phyloP scores from a whole-genome alignment of 1,139 yeast species.

The Taphrina confusa region DNA sequence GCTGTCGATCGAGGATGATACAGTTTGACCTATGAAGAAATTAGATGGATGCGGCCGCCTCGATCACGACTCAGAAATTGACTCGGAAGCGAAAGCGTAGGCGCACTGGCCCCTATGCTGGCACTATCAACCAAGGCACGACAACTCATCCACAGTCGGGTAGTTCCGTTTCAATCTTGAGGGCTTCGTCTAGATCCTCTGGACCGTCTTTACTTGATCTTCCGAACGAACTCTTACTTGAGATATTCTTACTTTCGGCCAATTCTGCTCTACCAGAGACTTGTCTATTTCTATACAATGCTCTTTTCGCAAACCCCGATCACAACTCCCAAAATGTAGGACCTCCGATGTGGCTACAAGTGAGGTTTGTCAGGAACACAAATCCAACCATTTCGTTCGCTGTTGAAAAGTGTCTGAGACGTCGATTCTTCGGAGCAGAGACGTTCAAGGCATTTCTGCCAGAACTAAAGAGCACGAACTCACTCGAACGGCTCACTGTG shows the following conservation, averaged over 20 bases:
- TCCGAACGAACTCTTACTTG: conserved; percentile 10
- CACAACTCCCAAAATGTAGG: not conserved
- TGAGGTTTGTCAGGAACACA: conserved; percentile 3
- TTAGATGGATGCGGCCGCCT: no score
- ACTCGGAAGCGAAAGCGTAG: no score
- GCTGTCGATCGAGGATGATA: no score
- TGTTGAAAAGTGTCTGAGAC: conserved; percentile 21
- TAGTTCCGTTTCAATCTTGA: no score
- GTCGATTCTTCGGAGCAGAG: conserved; percentile 21
- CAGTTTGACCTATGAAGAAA: no score
- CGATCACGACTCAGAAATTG: no score
- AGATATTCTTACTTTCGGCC: conserved; percentile 19
- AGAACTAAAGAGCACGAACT: not conserved
- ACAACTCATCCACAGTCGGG: no score
- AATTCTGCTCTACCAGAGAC: conserved; percentile 24
- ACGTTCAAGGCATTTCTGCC: conserved; percentile 14
- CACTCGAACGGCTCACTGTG: conserved; percentile 3
- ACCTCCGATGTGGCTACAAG: conserved; percentile 30
- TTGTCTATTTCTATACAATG: conserved; percentile 1
- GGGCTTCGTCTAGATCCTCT: no score
- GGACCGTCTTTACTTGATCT: conserved; percentile 1
- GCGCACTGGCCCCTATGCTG: no score
- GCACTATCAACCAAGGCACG: no score
- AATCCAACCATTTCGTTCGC: conserved; percentile 24
- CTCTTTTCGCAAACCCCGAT: conserved; percentile 12